Percentiles rank a stretch among this genome's conserved stretches.
phyloP scores from a whole-genome alignment of 2,329 filamentous ascomycete genomes.

The Onygenales sp. region DNA sequence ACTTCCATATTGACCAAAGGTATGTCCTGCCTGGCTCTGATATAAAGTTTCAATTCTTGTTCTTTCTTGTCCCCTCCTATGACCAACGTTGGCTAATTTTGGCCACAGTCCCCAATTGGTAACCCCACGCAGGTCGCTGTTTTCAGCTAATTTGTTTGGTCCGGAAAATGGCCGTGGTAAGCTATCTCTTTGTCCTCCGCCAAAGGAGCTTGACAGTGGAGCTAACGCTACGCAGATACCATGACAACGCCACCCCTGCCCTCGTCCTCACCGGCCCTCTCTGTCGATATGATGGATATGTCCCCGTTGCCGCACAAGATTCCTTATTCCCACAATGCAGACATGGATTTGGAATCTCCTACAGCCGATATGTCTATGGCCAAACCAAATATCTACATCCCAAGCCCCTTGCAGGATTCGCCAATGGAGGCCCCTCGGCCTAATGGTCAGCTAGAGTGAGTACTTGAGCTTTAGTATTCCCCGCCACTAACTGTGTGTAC shows the following conservation, averaged over 20 bases:
- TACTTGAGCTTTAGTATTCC: conserved; percentile 14
- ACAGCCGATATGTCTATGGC: conserved; percentile 48
- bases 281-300: conserved; percentile 79
- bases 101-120: conserved; percentile 63
- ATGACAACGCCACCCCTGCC: conserved; percentile 77
- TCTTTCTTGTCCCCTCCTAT: conserved; percentile 18
- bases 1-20: conserved; percentile 95
- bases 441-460: conserved; percentile 27
- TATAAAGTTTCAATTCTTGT: not conserved
- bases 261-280: conserved; percentile 68
- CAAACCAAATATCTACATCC: conserved; percentile 29
- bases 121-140: conserved; percentile 75
- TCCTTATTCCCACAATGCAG: conserved; percentile 49
- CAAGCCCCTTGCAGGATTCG: conserved; percentile 32
- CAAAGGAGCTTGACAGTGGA: conserved; percentile 5
- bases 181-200: conserved; percentile 16
- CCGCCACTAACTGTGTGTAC: not conserved
- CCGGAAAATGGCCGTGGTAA: conserved; percentile 52
- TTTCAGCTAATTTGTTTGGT: conserved; percentile 62
- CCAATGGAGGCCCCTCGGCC: conserved; percentile 25
- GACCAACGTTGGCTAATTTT: conserved; percentile 11
- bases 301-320: conserved; percentile 86
- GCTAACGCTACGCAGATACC: conserved; percentile 47
- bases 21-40: conserved; percentile 37
- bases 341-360: conserved; percentile 62